These are phyloP conservation scores for Leccinum glutinopallens DNA, from an alignment of 1,284 basidiomycete species.

Conservation along the genomic window DNA sequence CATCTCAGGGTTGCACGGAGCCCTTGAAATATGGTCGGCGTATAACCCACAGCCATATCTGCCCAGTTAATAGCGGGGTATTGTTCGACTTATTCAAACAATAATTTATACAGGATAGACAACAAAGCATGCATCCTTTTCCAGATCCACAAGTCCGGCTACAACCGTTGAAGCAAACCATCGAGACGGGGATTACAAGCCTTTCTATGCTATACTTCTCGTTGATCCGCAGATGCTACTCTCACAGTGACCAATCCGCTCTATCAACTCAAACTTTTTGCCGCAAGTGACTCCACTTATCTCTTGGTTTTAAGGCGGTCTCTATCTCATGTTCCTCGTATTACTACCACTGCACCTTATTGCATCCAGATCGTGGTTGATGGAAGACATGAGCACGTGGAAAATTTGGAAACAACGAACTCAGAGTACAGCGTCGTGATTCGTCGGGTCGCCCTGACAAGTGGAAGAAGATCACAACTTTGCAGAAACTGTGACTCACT, in stretches of 20 bases:
- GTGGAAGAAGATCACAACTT: neutral
- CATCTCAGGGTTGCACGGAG: neutral
- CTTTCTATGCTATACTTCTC: neutral
- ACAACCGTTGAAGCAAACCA: neutral
- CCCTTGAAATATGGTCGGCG: neutral
- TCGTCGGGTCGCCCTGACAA: neutral
- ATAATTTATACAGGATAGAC: neutral
- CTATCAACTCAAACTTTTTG: neutral
- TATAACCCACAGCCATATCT: neutral
- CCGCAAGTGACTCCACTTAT: neutral
- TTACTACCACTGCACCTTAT: neutral
- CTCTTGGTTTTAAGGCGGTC: neutral
- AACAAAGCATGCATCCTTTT: no score
- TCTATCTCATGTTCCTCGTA: neutral
- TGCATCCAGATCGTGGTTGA: neutral
- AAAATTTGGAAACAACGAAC: neutral
- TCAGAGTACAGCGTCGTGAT: neutral
- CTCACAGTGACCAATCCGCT: neutral
- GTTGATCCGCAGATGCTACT: neutral
- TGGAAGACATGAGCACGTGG: neutral
- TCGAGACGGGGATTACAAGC: neutral
- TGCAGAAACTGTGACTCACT: neutral
- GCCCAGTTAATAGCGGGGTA: neutral
- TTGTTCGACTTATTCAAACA: neutral
- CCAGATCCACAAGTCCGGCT: neutral